Conservation (phyloP, 2,329 filamentous ascomycete species). For the Talaromyces amestolkiae region DNA sequence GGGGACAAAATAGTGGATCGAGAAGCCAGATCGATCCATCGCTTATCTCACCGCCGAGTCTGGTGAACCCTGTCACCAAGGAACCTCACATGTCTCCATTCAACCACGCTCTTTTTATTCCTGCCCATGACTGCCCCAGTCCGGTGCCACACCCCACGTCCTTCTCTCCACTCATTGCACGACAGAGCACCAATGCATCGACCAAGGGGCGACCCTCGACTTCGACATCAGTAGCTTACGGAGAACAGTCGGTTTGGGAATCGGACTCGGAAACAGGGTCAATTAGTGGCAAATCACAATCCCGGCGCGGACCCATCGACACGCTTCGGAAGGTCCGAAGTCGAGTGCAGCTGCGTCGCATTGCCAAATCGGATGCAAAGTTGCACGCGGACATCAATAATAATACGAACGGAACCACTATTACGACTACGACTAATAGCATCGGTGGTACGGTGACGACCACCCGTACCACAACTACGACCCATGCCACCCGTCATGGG, state of each 20-base stretch:
- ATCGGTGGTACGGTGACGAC: background rate
- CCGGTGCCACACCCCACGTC: conserved; percentile 35
- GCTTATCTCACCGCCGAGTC: conserved; percentile 39
- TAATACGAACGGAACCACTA: conserved; percentile 21
- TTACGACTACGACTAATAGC: conserved; percentile 1
- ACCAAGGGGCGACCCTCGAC: conserved; percentile 33
- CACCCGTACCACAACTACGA: background rate
- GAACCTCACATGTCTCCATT: conserved; percentile 41
- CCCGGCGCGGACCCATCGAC: conserved; percentile 36
- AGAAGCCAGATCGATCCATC: conserved; percentile 36
- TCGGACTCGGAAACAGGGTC: conserved; percentile 41
- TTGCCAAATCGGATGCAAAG: conserved; percentile 37
- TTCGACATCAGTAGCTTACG: conserved; percentile 33
- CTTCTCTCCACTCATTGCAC: conserved; percentile 32
- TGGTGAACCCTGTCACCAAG: conserved; percentile 40
- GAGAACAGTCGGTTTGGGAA: conserved; percentile 42
- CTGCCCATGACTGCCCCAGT: conserved; percentile 37
- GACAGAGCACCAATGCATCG: conserved; percentile 29
- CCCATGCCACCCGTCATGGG: background rate
- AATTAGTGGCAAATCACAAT: conserved; percentile 34
- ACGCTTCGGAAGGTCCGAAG: conserved; percentile 42
- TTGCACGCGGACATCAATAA: conserved; percentile 28
- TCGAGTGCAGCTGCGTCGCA: conserved; percentile 36
- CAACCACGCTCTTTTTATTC: conserved; percentile 41
- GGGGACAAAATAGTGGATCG: conserved; percentile 25